Evolutionary conservation across 768 basidiomycete genomes (phyloP).

Genomic region (Tulasnella sp.): DNA sequence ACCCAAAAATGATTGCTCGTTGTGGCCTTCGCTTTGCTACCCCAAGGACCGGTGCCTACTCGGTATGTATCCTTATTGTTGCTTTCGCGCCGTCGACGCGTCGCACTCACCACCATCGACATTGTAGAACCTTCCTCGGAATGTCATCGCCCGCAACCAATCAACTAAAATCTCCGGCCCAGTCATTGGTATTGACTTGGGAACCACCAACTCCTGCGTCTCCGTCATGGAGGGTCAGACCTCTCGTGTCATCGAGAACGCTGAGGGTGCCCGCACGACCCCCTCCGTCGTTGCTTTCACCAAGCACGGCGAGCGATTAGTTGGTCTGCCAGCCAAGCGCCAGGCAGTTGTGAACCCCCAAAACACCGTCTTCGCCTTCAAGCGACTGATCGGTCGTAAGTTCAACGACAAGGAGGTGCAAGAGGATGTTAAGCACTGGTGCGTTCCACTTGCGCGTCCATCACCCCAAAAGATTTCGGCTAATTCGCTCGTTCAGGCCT

Average conservation of each 20-base stretch:
- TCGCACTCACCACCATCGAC: background rate
- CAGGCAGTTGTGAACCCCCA: slow-evolving; percentile 94
- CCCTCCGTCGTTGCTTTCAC: slow-evolving; percentile 99
- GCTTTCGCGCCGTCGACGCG: background rate
- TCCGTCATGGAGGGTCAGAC: slow-evolving; percentile 95
- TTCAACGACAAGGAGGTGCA: slow-evolving; percentile 92
- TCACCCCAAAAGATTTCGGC: background rate
- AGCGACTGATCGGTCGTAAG: slow-evolving; percentile 90
- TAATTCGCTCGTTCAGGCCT: slow-evolving; percentile 51
- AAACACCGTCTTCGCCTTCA: slow-evolving; percentile 93
- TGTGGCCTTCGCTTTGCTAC: slow-evolving; percentile 13
- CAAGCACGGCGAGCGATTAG: slow-evolving; percentile 93
- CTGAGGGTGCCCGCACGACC: slow-evolving; percentile 96
- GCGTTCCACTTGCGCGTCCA: slow-evolving; percentile 32
- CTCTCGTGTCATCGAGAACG: slow-evolving; percentile 92
- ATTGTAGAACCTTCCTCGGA: slow-evolving; percentile 51
- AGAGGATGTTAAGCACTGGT: slow-evolving; percentile 85
- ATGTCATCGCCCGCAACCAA: slow-evolving; percentile 84
- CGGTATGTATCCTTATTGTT: background rate
- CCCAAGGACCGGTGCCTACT: background rate
- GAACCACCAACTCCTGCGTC: slow-evolving; percentile 85
- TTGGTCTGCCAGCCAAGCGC: slow-evolving; percentile 94
- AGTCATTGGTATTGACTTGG: slow-evolving; percentile 95
- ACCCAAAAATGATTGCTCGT: background rate
- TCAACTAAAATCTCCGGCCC: slow-evolving; percentile 92